Evolutionary conservation across 176 grass and related monocot genomes (phyloP), one percentile per base, ranked within the genome.

Genomic region (Olyra latifolia): DNA sequence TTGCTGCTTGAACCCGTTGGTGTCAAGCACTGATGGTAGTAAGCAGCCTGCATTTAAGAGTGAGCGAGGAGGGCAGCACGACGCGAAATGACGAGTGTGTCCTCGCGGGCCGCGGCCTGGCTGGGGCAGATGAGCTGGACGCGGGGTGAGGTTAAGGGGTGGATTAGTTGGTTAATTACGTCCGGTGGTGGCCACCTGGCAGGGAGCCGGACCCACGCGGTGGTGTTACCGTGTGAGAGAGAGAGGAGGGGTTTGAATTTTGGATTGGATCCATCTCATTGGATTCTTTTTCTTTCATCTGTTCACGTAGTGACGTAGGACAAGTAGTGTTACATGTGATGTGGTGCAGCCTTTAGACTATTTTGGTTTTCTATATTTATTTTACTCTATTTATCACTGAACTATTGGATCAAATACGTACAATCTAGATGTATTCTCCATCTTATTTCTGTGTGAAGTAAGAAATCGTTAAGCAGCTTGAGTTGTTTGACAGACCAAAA

Each of bases 51-150:
- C 68, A 2, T 13, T 53, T 71, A 71, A 79, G 5, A 0, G 63
- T 22, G 13, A 48, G 7, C 12, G 11, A 15, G 44, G 47, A 2
- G 19, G 40, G 44, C 7, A 10, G 0, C 0, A 2, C 1, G 61
- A 0, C 12, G 4, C 29, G 22, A 54, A 85, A 85, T 72, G 75
- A 79, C 75, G 23, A 6, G 0, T 7, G 1, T 75, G 35, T 38
- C 71, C 81, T 83, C 48, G 8, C 17, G 1, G 20, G 53, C 20
- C 48, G 8, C 17, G 1, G 20, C 35, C 20, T 25, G 10, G 22
- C 30, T 23, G 40, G 32, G 32, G 32, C 32, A 35, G 74, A 5
- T 53, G 74, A 85, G 74, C 74, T 85, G 65, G 54, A 78, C 65
- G 74, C 53, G 16, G 62, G 9, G 10, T 64, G 30, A 16, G 17